A percentile compares a stretch with the other conserved stretches of the same genome.
Evolutionary conservation across 2,329 filamentous ascomycete genomes (phyloP).

Genomic region (Epicoccum sorghinum): DNA sequence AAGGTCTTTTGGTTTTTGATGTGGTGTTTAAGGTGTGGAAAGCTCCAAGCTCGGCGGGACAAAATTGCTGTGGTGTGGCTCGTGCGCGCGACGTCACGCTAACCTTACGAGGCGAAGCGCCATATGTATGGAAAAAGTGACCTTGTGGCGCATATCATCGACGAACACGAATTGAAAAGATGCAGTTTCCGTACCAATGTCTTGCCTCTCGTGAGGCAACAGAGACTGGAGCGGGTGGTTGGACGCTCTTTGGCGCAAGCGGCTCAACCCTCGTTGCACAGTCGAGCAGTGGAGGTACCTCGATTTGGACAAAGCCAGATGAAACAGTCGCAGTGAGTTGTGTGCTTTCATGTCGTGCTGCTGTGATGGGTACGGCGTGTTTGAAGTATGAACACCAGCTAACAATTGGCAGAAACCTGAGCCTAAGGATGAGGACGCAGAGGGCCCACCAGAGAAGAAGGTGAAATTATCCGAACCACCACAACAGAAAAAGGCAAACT

Average conservation of each 20-base stretch:
- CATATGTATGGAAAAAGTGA: slow-evolving; percentile 8
- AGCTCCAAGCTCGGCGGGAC: slow-evolving; percentile 19
- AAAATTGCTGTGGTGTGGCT: slow-evolving; percentile 37
- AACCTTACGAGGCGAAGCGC: slow-evolving; percentile 20
- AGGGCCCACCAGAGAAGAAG: slow-evolving; percentile 50
- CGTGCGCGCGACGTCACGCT: slow-evolving; percentile 23
- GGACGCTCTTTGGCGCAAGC: slow-evolving; percentile 73
- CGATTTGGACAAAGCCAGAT: slow-evolving; percentile 37
- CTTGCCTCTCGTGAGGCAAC: slow-evolving; percentile 32
- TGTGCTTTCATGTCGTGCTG: not conserved
- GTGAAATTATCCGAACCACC: slow-evolving; percentile 46
- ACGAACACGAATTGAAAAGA: slow-evolving; percentile 16
- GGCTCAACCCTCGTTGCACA: slow-evolving; percentile 70
- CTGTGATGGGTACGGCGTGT: not conserved
- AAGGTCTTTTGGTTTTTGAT: slow-evolving; percentile 69
- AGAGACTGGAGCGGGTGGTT: slow-evolving; percentile 23
- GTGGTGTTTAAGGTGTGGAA: slow-evolving; percentile 32
- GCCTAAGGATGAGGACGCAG: slow-evolving; percentile 27
- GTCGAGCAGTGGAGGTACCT: slow-evolving; percentile 38
- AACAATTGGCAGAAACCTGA: slow-evolving; percentile 22
- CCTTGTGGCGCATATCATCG: slow-evolving; percentile 8
- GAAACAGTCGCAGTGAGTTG: slow-evolving; percentile 32
- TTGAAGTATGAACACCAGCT: slow-evolving; percentile 11
- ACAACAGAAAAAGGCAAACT: slow-evolving; percentile 58
- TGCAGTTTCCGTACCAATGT: slow-evolving; percentile 51